phyloP scores from a whole-genome alignment of 192 early-diverging fungal genomes.

The Chytriomyces hyalinus region DNA sequence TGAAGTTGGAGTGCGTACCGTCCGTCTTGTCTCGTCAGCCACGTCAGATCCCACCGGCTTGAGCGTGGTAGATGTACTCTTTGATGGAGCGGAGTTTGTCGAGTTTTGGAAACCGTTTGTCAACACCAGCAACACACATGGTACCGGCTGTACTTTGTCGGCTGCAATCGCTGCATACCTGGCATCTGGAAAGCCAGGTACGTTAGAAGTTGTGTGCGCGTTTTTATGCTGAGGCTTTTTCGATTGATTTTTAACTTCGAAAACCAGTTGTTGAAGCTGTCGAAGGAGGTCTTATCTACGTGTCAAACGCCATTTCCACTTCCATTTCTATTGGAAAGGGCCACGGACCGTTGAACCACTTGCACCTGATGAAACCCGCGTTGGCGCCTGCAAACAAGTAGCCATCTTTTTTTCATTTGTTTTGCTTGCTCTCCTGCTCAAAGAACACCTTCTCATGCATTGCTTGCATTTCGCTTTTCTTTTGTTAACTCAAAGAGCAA shows the following conservation, averaged over 20 bases:
- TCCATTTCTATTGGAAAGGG: slow-evolving; percentile 70
- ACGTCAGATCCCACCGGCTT: not conserved
- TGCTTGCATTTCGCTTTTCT: not conserved
- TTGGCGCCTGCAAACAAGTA: no score
- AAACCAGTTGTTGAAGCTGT: slow-evolving; percentile 60
- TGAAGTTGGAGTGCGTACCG: not conserved
- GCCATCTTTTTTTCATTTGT: no score
- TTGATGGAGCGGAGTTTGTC: slow-evolving; percentile 45
- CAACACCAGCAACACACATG: slow-evolving; percentile 77
- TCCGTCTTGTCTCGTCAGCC: not conserved
- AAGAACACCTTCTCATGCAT: not conserved
- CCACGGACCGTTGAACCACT: slow-evolving; percentile 78
- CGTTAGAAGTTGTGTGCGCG: not conserved
- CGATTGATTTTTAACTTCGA: not conserved
- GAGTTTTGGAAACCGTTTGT: slow-evolving; percentile 64
- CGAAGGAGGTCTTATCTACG: slow-evolving; percentile 61
- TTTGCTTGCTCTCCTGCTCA: not conserved
- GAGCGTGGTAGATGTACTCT: slow-evolving; percentile 67
- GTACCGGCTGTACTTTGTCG: slow-evolving; percentile 86
- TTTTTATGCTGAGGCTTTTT: no score
- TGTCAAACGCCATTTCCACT: slow-evolving; percentile 67
- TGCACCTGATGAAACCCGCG: slow-evolving; percentile 41
- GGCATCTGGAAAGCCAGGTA: slow-evolving; percentile 60
- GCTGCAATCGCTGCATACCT: slow-evolving; percentile 79
- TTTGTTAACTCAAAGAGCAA: not conserved